phyloP scores from a whole-genome alignment of 2,329 filamentous ascomycete genomes.

The Fusarium liriodendri region DNA sequence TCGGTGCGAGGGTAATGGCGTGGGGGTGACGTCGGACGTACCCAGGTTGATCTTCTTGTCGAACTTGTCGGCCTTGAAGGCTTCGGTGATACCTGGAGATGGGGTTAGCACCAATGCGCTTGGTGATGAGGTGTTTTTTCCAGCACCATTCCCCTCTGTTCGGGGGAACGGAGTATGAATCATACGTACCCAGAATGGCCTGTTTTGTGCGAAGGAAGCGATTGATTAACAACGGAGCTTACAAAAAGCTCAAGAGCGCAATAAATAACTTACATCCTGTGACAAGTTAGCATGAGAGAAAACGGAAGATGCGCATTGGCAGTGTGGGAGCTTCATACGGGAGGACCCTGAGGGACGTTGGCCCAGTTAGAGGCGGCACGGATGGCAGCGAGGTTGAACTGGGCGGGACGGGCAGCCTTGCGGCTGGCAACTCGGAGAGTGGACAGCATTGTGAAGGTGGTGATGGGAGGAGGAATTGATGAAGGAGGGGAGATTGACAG shows the following conservation, averaged over 20 bases:
- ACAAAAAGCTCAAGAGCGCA: constrained; percentile 11
- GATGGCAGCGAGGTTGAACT: constrained; percentile 51
- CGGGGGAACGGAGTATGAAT: constrained; percentile 34
- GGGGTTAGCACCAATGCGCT: constrained; percentile 37
- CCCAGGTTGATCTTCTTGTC: constrained; percentile 98
- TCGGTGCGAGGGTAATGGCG: constrained; percentile 3
- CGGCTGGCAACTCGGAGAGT: constrained; percentile 65
- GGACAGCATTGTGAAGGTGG: constrained; percentile 63
- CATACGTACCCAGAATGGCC: constrained; percentile 78
- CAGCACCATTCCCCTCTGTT: constrained; percentile 8
- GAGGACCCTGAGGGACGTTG: constrained; percentile 92
- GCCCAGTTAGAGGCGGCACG: constrained; percentile 85
- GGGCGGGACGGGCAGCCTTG: constrained; percentile 57
- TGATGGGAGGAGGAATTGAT: constrained; percentile 20
- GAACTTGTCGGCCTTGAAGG: constrained; percentile 97
- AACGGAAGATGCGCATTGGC: constrained; percentile 23
- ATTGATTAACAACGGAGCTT: constrained; percentile 39
- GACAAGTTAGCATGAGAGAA: constrained; percentile 32
- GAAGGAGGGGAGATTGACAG: constrained; percentile 24
- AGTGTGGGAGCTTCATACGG: constrained; percentile 69
- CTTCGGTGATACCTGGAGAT: constrained; percentile 85
- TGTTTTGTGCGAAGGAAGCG: constrained; percentile 48
- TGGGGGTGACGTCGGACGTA: constrained; percentile 53
- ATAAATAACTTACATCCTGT: constrained; percentile 52
- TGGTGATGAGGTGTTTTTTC: constrained; percentile 22